Conservation (phyloP, 2,329 filamentous ascomycete species). For the Pseudomassariella vexata region DNA sequence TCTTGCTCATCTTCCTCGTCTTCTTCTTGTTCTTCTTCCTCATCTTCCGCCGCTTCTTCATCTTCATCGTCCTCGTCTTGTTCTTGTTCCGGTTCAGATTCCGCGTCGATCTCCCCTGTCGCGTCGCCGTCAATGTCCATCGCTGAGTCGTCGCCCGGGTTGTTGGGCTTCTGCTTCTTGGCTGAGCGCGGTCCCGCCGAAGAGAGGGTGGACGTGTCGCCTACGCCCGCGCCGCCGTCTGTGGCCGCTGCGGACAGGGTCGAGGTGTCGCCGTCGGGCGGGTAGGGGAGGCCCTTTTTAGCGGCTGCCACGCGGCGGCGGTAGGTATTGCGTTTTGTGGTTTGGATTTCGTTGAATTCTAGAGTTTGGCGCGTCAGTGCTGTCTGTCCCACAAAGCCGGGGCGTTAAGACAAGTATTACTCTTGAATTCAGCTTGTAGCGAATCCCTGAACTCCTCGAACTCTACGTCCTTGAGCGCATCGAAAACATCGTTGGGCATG, state of each 20-base stretch:
- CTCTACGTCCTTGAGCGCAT: conserved; percentile 71
- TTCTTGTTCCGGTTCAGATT: conserved; percentile 36
- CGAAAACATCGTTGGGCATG: conserved; percentile 68
- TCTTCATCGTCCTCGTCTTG: conserved; percentile 47
- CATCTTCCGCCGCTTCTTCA: conserved; percentile 47
- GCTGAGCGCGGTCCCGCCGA: conserved; percentile 19
- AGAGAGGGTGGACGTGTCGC: conserved; percentile 11
- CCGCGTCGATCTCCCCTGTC: conserved; percentile 27
- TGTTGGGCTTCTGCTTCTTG: conserved; percentile 34
- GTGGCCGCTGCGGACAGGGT: conserved; percentile 19
- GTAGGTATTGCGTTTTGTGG: conserved; percentile 69
- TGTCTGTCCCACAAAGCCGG: conserved; percentile 4
- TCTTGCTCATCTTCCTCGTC: conserved; percentile 38
- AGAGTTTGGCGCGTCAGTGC: conserved; percentile 4
- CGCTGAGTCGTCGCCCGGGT: conserved; percentile 32
- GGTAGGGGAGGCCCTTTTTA: conserved; percentile 36
- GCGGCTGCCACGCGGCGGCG: conserved; percentile 63
- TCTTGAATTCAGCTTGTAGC: conserved; percentile 70
- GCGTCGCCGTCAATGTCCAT: conserved; percentile 37
- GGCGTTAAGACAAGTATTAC: too few relatives aligned
- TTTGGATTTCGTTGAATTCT: conserved; percentile 70
- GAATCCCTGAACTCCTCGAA: conserved; percentile 64
- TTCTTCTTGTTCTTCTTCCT: conserved; percentile 47
- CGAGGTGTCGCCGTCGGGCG: conserved; percentile 26
- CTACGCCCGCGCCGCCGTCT: conserved; percentile 12